Conservation (phyloP, 2,329 filamentous ascomycete genomes). For the Talaromyces sp. region DNA sequence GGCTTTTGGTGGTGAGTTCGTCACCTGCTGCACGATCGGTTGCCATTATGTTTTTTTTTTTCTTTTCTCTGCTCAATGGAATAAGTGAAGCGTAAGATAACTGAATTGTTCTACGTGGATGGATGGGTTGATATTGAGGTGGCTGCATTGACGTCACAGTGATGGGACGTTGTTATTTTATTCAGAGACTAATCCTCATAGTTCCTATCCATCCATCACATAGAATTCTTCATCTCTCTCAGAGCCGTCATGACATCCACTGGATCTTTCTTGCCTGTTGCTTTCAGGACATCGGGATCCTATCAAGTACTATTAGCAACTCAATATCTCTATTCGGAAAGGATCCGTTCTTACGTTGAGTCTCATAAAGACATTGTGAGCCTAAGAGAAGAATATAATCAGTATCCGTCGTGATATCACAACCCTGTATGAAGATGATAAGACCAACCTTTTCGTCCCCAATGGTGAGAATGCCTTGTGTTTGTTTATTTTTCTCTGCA, state of each 20-base stretch:
- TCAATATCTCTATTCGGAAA: neutral
- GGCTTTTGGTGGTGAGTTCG: conserved; percentile 31
- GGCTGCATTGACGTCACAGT: neutral
- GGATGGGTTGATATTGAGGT: neutral
- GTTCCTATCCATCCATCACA: conserved; percentile 31
- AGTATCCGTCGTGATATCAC: neutral
- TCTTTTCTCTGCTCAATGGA: neutral
- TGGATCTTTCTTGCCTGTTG: conserved; percentile 72
- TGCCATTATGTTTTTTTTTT: conserved; percentile 1
- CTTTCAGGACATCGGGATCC: conserved; percentile 79
- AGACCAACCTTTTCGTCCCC: conserved; percentile 81
- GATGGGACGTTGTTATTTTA: too few relatives aligned
- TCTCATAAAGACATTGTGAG: conserved; percentile 96
- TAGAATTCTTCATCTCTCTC: conserved; percentile 73
- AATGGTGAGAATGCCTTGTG: conserved; percentile 94
- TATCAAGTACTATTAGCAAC: conserved; percentile 28
- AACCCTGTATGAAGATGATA: too few relatives aligned
- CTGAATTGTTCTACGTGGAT: neutral
- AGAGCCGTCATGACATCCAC: conserved; percentile 79
- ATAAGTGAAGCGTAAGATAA: too few relatives aligned
- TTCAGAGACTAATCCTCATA: too few relatives aligned
- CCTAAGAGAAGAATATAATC: conserved; percentile 43
- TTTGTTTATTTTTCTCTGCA: conserved; percentile 74
- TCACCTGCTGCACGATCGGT: conserved; percentile 24
- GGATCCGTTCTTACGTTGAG: conserved; percentile 55